These are phyloP conservation scores for Rachicladosporium sp. DNA, from an alignment of 2,329 filamentous ascomycete genomes.

Conservation along the genomic window DNA sequence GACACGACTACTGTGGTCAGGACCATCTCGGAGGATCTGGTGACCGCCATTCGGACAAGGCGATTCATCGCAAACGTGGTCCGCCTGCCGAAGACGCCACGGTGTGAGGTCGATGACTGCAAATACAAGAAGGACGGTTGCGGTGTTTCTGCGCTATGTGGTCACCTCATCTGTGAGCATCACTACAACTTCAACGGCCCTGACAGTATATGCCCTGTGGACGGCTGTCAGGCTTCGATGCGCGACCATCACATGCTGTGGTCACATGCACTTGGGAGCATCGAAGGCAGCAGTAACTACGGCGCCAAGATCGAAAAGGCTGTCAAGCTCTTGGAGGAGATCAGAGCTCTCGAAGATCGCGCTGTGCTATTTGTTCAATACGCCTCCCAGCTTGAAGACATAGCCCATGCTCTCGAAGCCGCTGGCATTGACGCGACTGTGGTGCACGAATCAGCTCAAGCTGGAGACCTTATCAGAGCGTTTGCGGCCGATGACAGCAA, in stretches of 20 bases:
- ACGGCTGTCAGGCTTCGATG: slow-evolving; percentile 29
- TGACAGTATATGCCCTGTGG: slow-evolving; percentile 25
- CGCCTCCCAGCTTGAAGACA: slow-evolving; percentile 29
- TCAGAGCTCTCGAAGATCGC: slow-evolving; percentile 28
- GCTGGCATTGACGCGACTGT: slow-evolving; percentile 23
- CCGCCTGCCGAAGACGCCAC: background rate
- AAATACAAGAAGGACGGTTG: background rate
- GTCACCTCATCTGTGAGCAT: slow-evolving; percentile 36
- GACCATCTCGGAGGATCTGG: slow-evolving; percentile 9
- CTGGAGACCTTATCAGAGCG: slow-evolving; percentile 9
- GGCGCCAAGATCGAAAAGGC: slow-evolving; percentile 39
- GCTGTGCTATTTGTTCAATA: slow-evolving; percentile 46
- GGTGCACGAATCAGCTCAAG: slow-evolving; percentile 20
- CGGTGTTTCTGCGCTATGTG: slow-evolving; percentile 36
- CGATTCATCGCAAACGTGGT: slow-evolving; percentile 14
- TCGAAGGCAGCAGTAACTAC: slow-evolving; percentile 9
- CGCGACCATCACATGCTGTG: slow-evolving; percentile 30
- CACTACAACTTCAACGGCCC: slow-evolving; percentile 16
- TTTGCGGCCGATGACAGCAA: slow-evolving; percentile 13
- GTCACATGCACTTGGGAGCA: slow-evolving; percentile 22
- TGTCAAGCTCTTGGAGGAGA: slow-evolving; percentile 30
- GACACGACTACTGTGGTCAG: slow-evolving; percentile 8
- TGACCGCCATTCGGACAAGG: slow-evolving; percentile 12
- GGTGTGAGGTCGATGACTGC: background rate
- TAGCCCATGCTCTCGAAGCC: slow-evolving; percentile 22